These are phyloP conservation scores for Saccharomycopsis guyanensis DNA, from an alignment of 805 yeast species.

Conservation along the genomic window DNA sequence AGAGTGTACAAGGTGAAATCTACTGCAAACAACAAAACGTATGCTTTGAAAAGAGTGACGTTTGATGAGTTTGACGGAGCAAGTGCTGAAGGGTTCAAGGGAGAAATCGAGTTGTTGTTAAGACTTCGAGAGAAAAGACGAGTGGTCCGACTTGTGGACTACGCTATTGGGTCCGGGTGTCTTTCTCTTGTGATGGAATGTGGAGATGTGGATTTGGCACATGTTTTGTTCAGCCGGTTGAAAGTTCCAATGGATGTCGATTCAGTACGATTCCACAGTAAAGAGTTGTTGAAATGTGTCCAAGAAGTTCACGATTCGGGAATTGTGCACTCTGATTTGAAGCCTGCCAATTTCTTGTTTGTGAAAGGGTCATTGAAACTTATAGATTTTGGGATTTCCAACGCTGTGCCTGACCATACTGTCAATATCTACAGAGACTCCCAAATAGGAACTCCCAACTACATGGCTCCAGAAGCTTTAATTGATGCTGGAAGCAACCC, in stretches of 20 bases:
- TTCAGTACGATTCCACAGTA: conserved; percentile 72
- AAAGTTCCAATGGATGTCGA: conserved; percentile 52
- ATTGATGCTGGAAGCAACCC: conserved; percentile 44
- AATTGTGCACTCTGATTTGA: conserved; percentile 76
- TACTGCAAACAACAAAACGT: conserved; percentile 41
- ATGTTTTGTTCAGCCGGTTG: conserved; percentile 55
- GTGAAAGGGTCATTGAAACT: conserved; percentile 81
- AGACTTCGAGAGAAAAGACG: conserved; percentile 53
- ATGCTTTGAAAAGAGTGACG: conserved; percentile 75
- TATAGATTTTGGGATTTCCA: conserved; percentile 95
- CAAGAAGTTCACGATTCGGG: conserved; percentile 81
- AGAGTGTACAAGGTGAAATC: conserved; percentile 76
- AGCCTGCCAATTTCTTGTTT: conserved; percentile 65
- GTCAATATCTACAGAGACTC: conserved; percentile 82
- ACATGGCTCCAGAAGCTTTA: conserved; percentile 96
- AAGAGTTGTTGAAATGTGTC: conserved; percentile 75
- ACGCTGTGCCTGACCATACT: conserved; percentile 88
- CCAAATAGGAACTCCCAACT: conserved; percentile 92
- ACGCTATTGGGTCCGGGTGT: conserved; percentile 56
- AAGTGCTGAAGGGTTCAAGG: conserved; percentile 73
- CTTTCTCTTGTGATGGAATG: conserved; percentile 84
- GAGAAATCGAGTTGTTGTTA: conserved; percentile 73
- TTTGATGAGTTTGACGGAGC: conserved; percentile 75
- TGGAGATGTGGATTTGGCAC: conserved; percentile 87
- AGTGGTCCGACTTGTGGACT: conserved; percentile 73